Conservation (phyloP, 371 early-diverging fungal genomes). For the Mortierella sp. region DNA sequence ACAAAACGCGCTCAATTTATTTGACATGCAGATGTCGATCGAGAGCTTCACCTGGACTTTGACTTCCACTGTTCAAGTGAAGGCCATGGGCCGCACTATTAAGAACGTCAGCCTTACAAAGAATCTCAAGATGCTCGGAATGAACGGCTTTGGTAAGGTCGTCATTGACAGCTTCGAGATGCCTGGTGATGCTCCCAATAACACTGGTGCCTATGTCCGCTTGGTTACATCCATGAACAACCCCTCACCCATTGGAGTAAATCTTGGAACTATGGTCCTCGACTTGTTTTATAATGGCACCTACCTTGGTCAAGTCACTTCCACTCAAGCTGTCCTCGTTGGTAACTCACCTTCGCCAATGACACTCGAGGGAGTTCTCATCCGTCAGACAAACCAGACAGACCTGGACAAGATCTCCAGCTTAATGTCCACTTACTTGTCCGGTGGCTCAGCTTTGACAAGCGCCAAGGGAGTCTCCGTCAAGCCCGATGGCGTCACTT, state of each 20-base stretch:
- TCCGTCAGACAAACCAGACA: conserved; percentile 61
- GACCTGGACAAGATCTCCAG: conserved; percentile 61
- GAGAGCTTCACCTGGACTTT: conserved; percentile 68
- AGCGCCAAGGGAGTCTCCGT: conserved; percentile 69
- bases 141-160: conserved; percentile 67
- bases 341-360: conserved; percentile 59
- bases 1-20: neutral
- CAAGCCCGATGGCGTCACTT: conserved; percentile 68
- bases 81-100: conserved; percentile 63
- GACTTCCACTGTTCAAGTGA: conserved; percentile 66
- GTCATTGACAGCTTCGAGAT: conserved; percentile 66
- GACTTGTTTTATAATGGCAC: conserved; percentile 67
- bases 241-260: conserved; percentile 72
- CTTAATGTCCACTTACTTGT: conserved; percentile 69
- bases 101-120: conserved; percentile 60
- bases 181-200: conserved; percentile 67
- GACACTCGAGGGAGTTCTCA: conserved; percentile 48
- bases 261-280: conserved; percentile 69
- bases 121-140: conserved; percentile 64
- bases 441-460: conserved; percentile 65
- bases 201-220: conserved; percentile 67
- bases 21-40: conserved; percentile 22
- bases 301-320: conserved; percentile 65
- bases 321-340: conserved; percentile 63
- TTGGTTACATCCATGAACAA: conserved; percentile 68